Evolutionary conservation across 2,329 filamentous ascomycete species (phyloP), one percentile per base, ranked within the genome.

Genomic region (Microsporum ferrugineum): DNA sequence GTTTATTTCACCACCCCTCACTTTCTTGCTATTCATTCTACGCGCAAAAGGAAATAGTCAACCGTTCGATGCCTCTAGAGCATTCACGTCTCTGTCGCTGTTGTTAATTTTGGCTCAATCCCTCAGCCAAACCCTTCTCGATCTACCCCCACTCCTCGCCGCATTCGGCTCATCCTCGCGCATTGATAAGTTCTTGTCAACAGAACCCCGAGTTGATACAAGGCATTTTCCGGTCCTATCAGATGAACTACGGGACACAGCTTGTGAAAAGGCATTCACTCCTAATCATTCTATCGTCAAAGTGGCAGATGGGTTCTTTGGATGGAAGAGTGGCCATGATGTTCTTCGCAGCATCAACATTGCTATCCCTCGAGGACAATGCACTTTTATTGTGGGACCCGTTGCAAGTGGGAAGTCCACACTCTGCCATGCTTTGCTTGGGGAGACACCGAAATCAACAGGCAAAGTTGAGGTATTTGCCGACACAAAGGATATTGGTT

Each of bases 361-460:
- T 34, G 68, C 65, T 5, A 69, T 80, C 38, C 70, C 75, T 17
- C 72, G 71, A 27, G 72, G 73, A 36, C 76, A 74, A 61, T 71
- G 80, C 58, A 78, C 76, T 33, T 76, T 80, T 67, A 66, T 81
- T 8, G 71, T 80, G 60, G 79, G 79, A 12, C 78, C 79, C 12
- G 76, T 80, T 29, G 79, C 78, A 4, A 79, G 76, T 62, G 80
- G 80, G 2, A 82, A 82, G 62, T 80, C 79, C 23, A 80, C 78
- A 2, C 65, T 82, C 3, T 70, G 78, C 3, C 76, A 77, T 61
- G 71, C 72, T 27, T 65, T 80, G 14, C 71, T 79, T 0, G 76
- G 77, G n/a, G 78, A 80, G 61, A 70, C 75, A 0, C 71, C 73
- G 2, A 69, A 66, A 27, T 57, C 68, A 2, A 60, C 65, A 23